Percentiles rank a stretch among this genome's conserved stretches.
Conservation (phyloP, 1,139 yeast species). For the Saccharomyces hybrid region DNA sequence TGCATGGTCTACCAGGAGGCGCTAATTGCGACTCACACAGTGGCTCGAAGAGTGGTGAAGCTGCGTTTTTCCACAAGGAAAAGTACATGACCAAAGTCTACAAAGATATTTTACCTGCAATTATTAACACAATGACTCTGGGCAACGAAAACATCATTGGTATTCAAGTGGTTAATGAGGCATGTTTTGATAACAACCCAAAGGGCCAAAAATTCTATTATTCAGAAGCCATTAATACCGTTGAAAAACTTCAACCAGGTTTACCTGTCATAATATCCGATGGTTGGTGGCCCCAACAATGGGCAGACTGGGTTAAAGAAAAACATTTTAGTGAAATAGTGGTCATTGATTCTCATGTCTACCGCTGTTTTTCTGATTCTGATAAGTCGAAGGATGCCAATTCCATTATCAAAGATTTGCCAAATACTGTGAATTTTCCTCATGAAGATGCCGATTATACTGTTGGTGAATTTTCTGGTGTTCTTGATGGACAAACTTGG, state of each 20-base stretch:
- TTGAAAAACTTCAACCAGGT: constrained; percentile 46
- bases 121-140: constrained; percentile 58
- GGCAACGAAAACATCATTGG: constrained; percentile 65
- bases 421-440: constrained; percentile 43
- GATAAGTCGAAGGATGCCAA: constrained; percentile 63
- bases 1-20: constrained; percentile 89
- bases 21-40: constrained; percentile 83
- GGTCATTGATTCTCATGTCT: constrained; percentile 76
- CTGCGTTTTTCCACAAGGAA: constrained; percentile 47
- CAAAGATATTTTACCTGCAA: constrained; percentile 45
- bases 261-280: constrained; percentile 80
- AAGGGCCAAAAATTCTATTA: constrained; percentile 55
- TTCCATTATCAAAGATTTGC: constrained; percentile 52
- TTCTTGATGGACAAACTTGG: constrained; percentile 73
- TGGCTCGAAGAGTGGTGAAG: constrained; percentile 60
- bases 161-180: constrained; percentile 78
- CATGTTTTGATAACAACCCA: constrained; percentile 52
- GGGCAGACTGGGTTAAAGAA: constrained; percentile 59
- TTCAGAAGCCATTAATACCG: constrained; percentile 53
- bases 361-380: constrained; percentile 72
- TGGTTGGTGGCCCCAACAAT: constrained; percentile 86
- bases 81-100: constrained; percentile 33
- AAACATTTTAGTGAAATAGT: constrained; percentile 45
- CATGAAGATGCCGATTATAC: constrained; percentile 58
- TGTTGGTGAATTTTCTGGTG: constrained; percentile 90